Conservation (phyloP, 495 filamentous ascomycete genomes). For the Cenococcum geophilum region DNA sequence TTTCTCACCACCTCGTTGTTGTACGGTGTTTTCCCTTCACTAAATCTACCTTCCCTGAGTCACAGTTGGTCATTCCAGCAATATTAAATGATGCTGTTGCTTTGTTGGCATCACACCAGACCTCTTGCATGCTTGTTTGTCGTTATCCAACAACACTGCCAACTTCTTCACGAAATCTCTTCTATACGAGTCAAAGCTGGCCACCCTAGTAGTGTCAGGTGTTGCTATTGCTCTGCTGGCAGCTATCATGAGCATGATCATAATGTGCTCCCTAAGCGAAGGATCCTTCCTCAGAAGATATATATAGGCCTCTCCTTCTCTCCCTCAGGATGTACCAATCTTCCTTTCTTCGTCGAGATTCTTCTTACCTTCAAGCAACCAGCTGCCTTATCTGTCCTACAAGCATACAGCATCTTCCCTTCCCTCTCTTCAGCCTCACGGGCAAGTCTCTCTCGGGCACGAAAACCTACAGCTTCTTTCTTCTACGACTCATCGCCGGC, state of each 20-base stretch:
- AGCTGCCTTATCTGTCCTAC: too few relatives aligned
- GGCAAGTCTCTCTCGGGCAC: too few relatives aligned
- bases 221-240: background rate
- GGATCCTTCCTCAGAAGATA: background rate
- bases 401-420: too few relatives aligned
- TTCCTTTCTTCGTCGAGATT: too few relatives aligned
- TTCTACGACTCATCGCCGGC: too few relatives aligned
- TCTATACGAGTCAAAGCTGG: background rate
- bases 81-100: background rate
- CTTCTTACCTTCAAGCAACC: too few relatives aligned
- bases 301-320: background rate
- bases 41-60: background rate
- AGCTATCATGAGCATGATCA: background rate
- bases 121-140: background rate
- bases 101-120: background rate
- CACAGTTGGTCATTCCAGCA: background rate
- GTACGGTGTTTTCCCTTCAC: background rate
- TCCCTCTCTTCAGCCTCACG: too few relatives aligned
- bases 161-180: background rate
- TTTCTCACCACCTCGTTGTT: background rate
- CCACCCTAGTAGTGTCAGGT: background rate
- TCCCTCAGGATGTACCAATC: too few relatives aligned
- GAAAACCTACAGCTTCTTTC: too few relatives aligned
- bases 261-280: background rate
- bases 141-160: background rate